Evolutionary conservation across 345 rosid genomes (phyloP).

Genomic region (Microcos paniculata): DNA sequence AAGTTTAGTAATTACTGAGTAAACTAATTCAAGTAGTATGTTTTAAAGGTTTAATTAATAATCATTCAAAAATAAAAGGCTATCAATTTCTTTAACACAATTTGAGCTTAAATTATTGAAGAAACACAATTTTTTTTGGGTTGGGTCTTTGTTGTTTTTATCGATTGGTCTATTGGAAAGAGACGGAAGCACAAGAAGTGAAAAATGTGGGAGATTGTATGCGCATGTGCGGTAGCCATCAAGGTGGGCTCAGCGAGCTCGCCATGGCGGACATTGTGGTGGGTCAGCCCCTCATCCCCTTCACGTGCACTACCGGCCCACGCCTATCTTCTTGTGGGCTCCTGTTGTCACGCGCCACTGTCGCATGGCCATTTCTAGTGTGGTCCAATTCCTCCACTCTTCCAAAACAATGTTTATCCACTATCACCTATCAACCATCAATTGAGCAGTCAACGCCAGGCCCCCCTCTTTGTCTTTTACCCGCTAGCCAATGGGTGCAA

Average conservation of each 20-base stretch:
- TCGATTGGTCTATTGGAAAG: not conserved
- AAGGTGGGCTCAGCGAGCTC: slow-evolving; percentile 23
- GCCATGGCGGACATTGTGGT: slow-evolving; percentile 7
- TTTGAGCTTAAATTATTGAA: too few relatives aligned
- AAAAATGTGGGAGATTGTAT: not conserved
- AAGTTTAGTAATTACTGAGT: too few relatives aligned
- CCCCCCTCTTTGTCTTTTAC: not conserved
- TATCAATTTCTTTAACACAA: too few relatives aligned
- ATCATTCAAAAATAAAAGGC: too few relatives aligned
- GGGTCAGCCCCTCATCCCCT: slow-evolving; percentile 42
- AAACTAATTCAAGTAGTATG: too few relatives aligned
- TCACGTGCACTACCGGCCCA: slow-evolving; percentile 56
- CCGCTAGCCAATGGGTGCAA: too few relatives aligned
- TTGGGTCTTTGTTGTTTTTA: not conserved
- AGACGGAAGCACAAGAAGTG: not conserved
- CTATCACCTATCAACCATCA: not conserved
- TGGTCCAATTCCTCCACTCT: slow-evolving; percentile 33
- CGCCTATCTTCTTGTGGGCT: slow-evolving; percentile 35
- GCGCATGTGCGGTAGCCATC: slow-evolving; percentile 1
- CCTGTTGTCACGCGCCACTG: slow-evolving; percentile 18
- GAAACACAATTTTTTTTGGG: too few relatives aligned
- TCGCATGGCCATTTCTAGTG: not conserved
- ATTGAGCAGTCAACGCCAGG: not conserved
- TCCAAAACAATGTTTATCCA: slow-evolving; percentile 5
- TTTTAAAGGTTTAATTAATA: too few relatives aligned